These are phyloP conservation scores for Candida methanosorbosa DNA, from an alignment of 805 yeast genomes.

Conservation along the genomic window DNA sequence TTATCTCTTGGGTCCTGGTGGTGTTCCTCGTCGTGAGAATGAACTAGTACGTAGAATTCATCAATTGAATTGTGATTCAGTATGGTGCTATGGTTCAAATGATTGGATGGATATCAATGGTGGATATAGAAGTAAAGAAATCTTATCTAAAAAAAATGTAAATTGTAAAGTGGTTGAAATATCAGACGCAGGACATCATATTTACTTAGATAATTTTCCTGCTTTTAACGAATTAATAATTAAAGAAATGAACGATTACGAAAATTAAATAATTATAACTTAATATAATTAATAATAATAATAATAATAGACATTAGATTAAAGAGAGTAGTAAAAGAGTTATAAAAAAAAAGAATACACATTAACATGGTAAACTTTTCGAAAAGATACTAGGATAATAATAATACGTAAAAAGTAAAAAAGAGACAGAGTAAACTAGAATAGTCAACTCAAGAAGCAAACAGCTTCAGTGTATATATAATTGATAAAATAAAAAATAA, in stretches of 20 bases:
- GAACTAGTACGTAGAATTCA: conserved; percentile 54
- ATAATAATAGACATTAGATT: not conserved
- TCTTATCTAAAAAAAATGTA: conserved; percentile 22
- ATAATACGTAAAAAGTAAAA: too few species aligned
- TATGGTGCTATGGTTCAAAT: conserved; percentile 81
- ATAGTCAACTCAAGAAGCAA: too few species aligned
- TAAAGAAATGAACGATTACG: conserved; percentile 38
- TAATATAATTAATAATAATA: not conserved
- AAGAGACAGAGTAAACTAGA: too few species aligned
- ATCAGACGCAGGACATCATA: conserved; percentile 63
- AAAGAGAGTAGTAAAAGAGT: not conserved
- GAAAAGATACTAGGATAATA: not conserved
- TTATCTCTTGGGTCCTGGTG: conserved; percentile 83
- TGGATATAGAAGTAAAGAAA: conserved; percentile 31
- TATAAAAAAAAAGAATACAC: not conserved
- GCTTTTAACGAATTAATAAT: conserved; percentile 44
- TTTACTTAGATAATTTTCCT: conserved; percentile 59
- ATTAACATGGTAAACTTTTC: too few species aligned
- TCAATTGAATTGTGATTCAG: conserved; percentile 47
- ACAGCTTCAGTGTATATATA: too few species aligned
- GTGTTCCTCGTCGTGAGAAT: conserved; percentile 54
- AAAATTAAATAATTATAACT: conserved; percentile 1
- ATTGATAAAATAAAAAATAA: not conserved
- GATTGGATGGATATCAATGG: conserved; percentile 55
- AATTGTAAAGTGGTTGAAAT: conserved; percentile 22